Evolutionary conservation across 805 yeast species (phyloP), one percentile per base, ranked within the genome.

Genomic region (Monosporozyma solicola): DNA sequence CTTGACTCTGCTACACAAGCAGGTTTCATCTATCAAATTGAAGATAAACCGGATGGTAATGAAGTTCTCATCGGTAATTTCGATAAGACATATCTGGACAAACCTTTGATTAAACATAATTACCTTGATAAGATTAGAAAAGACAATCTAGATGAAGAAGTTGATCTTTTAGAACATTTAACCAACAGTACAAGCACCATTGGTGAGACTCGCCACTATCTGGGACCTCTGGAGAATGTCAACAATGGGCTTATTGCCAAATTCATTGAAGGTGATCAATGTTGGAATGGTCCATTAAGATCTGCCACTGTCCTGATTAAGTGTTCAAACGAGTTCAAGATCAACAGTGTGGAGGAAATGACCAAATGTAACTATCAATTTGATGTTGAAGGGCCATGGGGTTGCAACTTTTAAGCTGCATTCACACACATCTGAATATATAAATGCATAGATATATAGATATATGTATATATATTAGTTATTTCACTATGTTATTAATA

Each of bases 221-320:
- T 64, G 20, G 70, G 66, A 3, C 68, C 70, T 16, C 53, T 60
- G 55, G 70, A 56, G 51, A 66, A 60, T 48, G 69, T 60, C 5
- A 65, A 64, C 43, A 70, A 66, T 45, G 71, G 71, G 33, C 52
- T 74, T 47, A 57, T 56, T 22, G 56, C 79, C 32, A 59, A 62
- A 32, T 94, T 74, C 63, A 72, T 67, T 3, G 63, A 73, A 20
- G 99, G 99, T 22, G 83, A 82, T 44, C 79, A 76, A 63, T 94
- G 99, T 69, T 92, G 98, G 97, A 87, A 90, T 65, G 99, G 99
- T 0, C 97, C 97, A 5, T 66, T 72, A 31, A 80, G 99, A 66
- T 78, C 84, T 35, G 91, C 88, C 1, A 70, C 66, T 9, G 83
- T 87, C 1, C 72, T 73, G 24, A 63, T 91, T 52, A 72, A 73